Base-by-base conservation (phyloP, 306 rosid genomes). In the Oemleria cerasiformis region DNA sequence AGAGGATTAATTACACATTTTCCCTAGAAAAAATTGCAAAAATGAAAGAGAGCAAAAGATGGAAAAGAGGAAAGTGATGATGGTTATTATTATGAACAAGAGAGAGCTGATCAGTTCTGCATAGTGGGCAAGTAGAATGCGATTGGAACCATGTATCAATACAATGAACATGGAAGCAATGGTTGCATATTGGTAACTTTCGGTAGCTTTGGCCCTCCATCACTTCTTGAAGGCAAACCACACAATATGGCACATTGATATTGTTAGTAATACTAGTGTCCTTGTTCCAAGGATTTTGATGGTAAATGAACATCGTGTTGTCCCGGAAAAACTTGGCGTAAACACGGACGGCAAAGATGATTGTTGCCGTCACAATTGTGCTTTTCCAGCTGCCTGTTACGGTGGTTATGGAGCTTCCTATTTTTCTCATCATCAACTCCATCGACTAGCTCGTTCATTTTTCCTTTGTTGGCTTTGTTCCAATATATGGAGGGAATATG, bases 91-190 rank as follows among this genome's bases (percentile, higher is more conserved):
- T n/a, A 41, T 21, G 20, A 21, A 58, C 42, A 45, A 47, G 25
- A 8, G 30, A 75, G 25, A 58, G 53, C 66, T 75, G 62, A 54
- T 54, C 25, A 23, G 13, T 60, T 68, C 80, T 76, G 49, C 80
- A 76, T 17, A 70, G 49, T 7, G 71, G 71, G 65, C 80, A 76
- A 3, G 75, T 60, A 30, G 66, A 69, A 36, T 62, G 54, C 34
- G 66, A 70, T 21, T 8, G 49, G 14, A 70, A 44, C 80, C 80
- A 69, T 10, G 38, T 4, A 19, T 76, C 75, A 54, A 76, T 76
- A 39, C 80, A 69, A 19, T 70, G 43, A 36, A 69, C 66, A 30
- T 76, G 75, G 50, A 76, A 76, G 48, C 71, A 62, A 2, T 70
- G 80, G 60, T 44, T 70, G 65, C 75, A 76, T 70, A 51, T 44